Percentiles rank a stretch among this genome's conserved stretches.
phyloP scores from a whole-genome alignment of 208 protist genomes.

The Histomonas meleagridis region DNA sequence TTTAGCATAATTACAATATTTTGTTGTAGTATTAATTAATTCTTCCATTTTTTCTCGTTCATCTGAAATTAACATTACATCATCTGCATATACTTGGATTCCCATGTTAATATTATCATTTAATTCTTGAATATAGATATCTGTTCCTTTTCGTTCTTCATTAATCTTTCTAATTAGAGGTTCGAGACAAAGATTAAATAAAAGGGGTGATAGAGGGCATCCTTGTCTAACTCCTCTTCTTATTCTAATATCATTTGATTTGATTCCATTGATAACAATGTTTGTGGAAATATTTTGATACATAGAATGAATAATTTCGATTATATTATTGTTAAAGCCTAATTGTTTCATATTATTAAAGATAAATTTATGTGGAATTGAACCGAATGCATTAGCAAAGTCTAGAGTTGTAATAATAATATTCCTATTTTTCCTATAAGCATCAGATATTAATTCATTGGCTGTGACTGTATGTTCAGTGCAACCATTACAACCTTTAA shows the following conservation, averaged over 20 bases:
- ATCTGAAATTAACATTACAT: not conserved
- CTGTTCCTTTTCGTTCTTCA: not conserved
- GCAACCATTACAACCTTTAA: not conserved
- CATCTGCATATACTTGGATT: not conserved
- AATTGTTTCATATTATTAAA: not conserved
- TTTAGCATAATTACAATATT: not conserved
- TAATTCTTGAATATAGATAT: not conserved
- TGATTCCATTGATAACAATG: not conserved
- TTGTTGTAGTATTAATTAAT: too few species aligned
- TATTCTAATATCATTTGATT: not conserved
- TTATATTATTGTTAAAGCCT: not conserved
- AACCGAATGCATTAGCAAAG: not conserved
- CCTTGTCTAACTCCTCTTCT: not conserved
- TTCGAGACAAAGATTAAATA: not conserved
- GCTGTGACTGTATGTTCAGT: not conserved
- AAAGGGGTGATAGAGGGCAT: not conserved
- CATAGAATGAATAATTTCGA: not conserved
- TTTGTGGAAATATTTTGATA: not conserved
- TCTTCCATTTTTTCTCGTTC: not conserved
- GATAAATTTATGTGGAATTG: not conserved
- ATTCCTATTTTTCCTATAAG: not conserved
- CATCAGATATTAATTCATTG: not conserved
- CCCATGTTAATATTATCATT: not conserved
- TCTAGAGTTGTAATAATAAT: not conserved
- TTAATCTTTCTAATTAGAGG: not conserved